A percentile compares a stretch with the other conserved stretches of the same genome.
Conservation (phyloP, 2,329 filamentous ascomycete genomes). For the Cercospora brassicicola region DNA sequence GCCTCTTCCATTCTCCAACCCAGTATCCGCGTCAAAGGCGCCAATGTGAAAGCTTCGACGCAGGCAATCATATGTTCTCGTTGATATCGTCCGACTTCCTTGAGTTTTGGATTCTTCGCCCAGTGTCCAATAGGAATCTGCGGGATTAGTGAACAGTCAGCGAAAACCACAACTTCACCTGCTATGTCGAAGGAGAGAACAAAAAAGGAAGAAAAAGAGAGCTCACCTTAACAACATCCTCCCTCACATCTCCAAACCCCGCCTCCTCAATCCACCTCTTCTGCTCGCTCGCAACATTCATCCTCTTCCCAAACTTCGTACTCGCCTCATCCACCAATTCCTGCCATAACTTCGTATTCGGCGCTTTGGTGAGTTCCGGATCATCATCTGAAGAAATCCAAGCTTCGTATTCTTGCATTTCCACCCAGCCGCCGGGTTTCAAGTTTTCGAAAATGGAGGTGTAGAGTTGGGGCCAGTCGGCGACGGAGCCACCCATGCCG, state of each 20-base stretch:
- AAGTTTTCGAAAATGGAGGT: constrained; percentile 26
- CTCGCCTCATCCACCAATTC: constrained; percentile 19
- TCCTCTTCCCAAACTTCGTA: constrained; percentile 17
- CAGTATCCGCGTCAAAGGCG: constrained; percentile 43
- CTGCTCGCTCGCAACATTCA: constrained; percentile 22
- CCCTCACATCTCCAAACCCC: constrained; percentile 26
- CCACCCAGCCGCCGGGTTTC: constrained; percentile 41
- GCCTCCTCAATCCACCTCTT: constrained; percentile 16
- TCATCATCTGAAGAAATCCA: constrained; percentile 32
- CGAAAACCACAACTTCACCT: not conserved
- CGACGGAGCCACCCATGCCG: constrained; percentile 31
- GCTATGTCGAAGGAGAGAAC: too few relatives aligned
- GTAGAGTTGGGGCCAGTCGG: constrained; percentile 31
- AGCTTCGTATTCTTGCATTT: constrained; percentile 41
- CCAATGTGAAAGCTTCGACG: constrained; percentile 40
- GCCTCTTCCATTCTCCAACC: constrained; percentile 37
- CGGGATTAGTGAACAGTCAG: not conserved
- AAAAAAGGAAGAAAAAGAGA: not conserved
- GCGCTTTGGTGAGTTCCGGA: constrained; percentile 19
- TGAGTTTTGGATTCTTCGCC: constrained; percentile 25
- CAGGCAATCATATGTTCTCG: constrained; percentile 25
- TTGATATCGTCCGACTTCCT: constrained; percentile 24
- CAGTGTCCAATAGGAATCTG: constrained; percentile 25
- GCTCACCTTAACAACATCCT: constrained; percentile 20
- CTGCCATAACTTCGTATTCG: constrained; percentile 21